These are phyloP conservation scores for Trichosporon ovoides DNA, from an alignment of 1,284 basidiomycete genomes.

Conservation along the genomic window DNA sequence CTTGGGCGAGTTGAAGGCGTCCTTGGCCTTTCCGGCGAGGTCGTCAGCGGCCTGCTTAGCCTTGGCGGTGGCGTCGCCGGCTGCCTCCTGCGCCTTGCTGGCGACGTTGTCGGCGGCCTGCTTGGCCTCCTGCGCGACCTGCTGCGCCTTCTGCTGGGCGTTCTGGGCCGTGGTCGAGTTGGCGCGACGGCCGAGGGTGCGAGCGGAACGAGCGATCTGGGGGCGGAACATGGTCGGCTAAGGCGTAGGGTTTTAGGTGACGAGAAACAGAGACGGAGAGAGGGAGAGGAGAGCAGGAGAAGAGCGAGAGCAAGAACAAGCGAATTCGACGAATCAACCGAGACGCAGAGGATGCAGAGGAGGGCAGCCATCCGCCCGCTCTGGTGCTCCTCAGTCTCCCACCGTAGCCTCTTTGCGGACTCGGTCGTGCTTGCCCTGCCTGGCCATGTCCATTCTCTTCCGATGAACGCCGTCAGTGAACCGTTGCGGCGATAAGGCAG, in stretches of 20 bases:
- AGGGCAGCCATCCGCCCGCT: neutral
- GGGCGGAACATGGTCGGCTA: slow-evolving; percentile 16
- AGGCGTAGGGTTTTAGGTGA: slow-evolving; percentile 7
- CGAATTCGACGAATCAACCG: neutral
- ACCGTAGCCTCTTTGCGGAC: neutral
- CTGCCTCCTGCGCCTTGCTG: slow-evolving; percentile 9
- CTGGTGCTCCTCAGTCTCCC: neutral
- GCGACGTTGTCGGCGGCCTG: too few relatives aligned
- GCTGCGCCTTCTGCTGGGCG: slow-evolving; percentile 43
- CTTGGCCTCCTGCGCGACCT: slow-evolving; percentile 25
- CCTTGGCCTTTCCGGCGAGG: slow-evolving; percentile 11
- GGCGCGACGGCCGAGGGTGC: slow-evolving; percentile 16
- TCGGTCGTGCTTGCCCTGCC: too few relatives aligned
- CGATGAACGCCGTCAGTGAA: neutral
- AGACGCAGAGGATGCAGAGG: too few relatives aligned
- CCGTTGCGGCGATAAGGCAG: neutral
- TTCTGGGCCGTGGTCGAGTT: slow-evolving; percentile 32
- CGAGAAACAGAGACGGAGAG: slow-evolving; percentile 4
- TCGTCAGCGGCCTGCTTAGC: slow-evolving; percentile 6
- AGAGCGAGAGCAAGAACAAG: neutral
- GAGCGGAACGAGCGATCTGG: slow-evolving; percentile 17
- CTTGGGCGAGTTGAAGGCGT: slow-evolving; percentile 7
- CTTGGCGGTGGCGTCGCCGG: slow-evolving; percentile 8
- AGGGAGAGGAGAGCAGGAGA: slow-evolving; percentile 1
- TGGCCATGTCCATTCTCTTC: slow-evolving; percentile 1